Conservation (phyloP, 2,329 filamentous ascomycete genomes). For the Parasarocladium wereldwijsianum region DNA sequence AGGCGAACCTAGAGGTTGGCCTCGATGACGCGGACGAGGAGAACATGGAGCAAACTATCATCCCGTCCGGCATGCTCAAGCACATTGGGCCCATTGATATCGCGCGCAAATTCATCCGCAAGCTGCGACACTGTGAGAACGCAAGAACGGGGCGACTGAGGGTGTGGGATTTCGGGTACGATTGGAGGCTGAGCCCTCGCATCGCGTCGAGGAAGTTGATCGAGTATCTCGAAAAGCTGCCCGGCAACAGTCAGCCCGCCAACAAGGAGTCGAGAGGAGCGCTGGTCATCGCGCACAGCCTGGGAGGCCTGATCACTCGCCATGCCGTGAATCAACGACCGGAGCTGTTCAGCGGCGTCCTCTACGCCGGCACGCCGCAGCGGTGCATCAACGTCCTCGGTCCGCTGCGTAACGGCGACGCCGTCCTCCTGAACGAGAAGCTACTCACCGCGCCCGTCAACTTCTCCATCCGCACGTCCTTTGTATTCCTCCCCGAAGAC, state of each 20-base stretch:
- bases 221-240: slow-evolving; percentile 56
- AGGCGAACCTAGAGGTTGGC: slow-evolving; percentile 81
- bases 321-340: slow-evolving; percentile 78
- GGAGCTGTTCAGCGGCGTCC: slow-evolving; percentile 70
- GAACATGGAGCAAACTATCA: slow-evolving; percentile 67
- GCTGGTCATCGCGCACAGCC: slow-evolving; percentile 69
- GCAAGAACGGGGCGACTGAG: slow-evolving; percentile 55
- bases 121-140: slow-evolving; percentile 60
- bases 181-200: slow-evolving; percentile 80
- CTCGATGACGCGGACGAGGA: slow-evolving; percentile 71
- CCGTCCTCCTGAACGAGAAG: slow-evolving; percentile 76
- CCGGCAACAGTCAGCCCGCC: slow-evolving; percentile 51
- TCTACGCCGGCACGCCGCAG: slow-evolving; percentile 76
- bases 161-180: slow-evolving; percentile 85
- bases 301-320: slow-evolving; percentile 76
- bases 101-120: slow-evolving; percentile 66
- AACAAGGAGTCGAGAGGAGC: slow-evolving; percentile 49
- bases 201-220: slow-evolving; percentile 59
- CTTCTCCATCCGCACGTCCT: slow-evolving; percentile 79
- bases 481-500: slow-evolving; percentile 71
- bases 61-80: slow-evolving; percentile 76
- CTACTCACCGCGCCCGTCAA: slow-evolving; percentile 87
- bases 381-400: slow-evolving; percentile 85
- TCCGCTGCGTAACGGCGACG: slow-evolving; percentile 80
- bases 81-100: slow-evolving; percentile 89